A percentile compares a stretch with the other conserved stretches of the same genome.
Conservation (phyloP, 1,284 basidiomycete species). For the Leccinum griseonigrum region DNA sequence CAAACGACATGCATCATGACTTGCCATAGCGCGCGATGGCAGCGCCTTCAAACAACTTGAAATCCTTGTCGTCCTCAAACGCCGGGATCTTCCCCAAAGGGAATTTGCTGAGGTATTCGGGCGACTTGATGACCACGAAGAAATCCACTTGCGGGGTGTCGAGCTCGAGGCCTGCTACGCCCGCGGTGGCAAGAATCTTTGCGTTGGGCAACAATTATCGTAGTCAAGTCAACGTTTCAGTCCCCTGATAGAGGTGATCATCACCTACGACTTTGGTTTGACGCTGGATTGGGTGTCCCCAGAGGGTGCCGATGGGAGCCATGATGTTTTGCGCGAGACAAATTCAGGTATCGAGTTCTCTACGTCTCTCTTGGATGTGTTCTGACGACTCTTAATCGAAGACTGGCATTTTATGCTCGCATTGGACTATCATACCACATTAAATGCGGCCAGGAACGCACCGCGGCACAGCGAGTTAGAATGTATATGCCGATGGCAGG, state of each 20-base stretch:
- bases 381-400: not conserved
- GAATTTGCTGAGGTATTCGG: slow-evolving; percentile 49
- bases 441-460: not conserved
- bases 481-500: not conserved
- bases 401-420: not conserved
- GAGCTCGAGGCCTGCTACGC: slow-evolving; percentile 27
- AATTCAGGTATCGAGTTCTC: not conserved
- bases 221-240: not conserved
- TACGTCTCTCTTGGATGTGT: not conserved
- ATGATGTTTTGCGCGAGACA: slow-evolving; percentile 13
- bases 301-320: slow-evolving; percentile 25
- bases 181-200: slow-evolving; percentile 27
- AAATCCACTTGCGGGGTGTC: slow-evolving; percentile 25
- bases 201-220: not conserved
- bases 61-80: slow-evolving; percentile 51
- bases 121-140: slow-evolving; percentile 37
- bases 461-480: not conserved
- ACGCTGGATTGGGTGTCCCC: slow-evolving; percentile 23
- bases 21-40: slow-evolving; percentile 61
- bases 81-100: slow-evolving; percentile 51
- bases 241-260: not conserved
- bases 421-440: not conserved
- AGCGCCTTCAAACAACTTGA: slow-evolving; percentile 50
- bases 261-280: slow-evolving; percentile 29
- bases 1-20: slow-evolving; percentile 24